phyloP scores from a whole-genome alignment of 352 stramenopile genomes.

The Pythium coloratum region DNA sequence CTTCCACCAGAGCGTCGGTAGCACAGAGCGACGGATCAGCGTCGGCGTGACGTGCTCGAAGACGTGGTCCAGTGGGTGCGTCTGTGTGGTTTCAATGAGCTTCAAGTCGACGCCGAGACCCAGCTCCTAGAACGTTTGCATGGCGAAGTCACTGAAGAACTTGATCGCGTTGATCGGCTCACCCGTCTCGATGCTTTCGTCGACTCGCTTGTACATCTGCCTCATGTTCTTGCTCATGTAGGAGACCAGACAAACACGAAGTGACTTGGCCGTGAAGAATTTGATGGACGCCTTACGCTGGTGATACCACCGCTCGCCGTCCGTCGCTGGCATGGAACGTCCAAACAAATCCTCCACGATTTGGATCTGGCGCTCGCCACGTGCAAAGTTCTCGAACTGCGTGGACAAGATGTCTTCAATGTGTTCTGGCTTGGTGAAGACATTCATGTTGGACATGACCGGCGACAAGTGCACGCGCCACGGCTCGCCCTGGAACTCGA shows the following conservation, averaged over 20 bases:
- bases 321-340: slow-evolving; percentile 20
- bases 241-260: slow-evolving; percentile 28
- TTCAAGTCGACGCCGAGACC: slow-evolving; percentile 50
- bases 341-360: slow-evolving; percentile 30
- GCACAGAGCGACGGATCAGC: slow-evolving; percentile 43
- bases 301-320: slow-evolving; percentile 34
- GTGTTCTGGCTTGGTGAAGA: slow-evolving; percentile 24
- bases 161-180: slow-evolving; percentile 25
- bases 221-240: slow-evolving; percentile 11
- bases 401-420: slow-evolving; percentile 35
- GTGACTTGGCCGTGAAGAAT: slow-evolving; percentile 34
- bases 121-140: slow-evolving; percentile 56
- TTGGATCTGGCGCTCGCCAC: slow-evolving; percentile 23
- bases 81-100: slow-evolving; percentile 32
- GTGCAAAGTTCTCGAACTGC: slow-evolving; percentile 35
- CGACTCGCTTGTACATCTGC: slow-evolving; percentile 15
- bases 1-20: slow-evolving; percentile 52
- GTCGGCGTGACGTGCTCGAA: slow-evolving; percentile 36
- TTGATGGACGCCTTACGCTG: slow-evolving; percentile 33
- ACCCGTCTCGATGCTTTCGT: slow-evolving; percentile 2
- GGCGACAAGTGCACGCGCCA: slow-evolving; percentile 28
- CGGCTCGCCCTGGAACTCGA: slow-evolving; percentile 21
- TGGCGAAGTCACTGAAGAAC: slow-evolving; percentile 43
- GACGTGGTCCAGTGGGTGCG: slow-evolving; percentile 43
- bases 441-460: slow-evolving; percentile 11